Conservation (phyloP, 2,329 filamentous ascomycete genomes). For the Penicillium olsonii region DNA sequence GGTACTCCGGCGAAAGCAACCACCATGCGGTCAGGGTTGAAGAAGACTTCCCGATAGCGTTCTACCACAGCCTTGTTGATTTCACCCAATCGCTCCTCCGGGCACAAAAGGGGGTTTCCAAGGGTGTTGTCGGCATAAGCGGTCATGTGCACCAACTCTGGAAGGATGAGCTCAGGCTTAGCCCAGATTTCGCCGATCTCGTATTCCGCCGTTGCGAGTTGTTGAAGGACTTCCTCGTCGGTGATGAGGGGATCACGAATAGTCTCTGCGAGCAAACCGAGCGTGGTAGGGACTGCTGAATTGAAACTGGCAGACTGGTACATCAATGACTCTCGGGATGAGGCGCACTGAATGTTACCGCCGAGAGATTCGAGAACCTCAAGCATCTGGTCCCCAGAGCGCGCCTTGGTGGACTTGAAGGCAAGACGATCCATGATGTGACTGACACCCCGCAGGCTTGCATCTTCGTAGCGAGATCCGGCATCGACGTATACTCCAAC, state of each 20-base stretch:
- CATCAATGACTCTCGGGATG: constrained; percentile 94
- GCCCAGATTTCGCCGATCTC: constrained; percentile 98
- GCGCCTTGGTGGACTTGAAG: constrained; percentile 80
- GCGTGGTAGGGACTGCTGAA: constrained; percentile 77
- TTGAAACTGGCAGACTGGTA: constrained; percentile 99
- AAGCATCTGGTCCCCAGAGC: constrained; percentile 79
- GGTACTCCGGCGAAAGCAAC: constrained; percentile 92
- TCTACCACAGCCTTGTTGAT: constrained; percentile 75
- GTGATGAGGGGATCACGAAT: constrained; percentile 84
- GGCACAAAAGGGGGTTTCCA: constrained; percentile 89
- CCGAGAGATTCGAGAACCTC: constrained; percentile 85
- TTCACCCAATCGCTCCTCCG: constrained; percentile 72
- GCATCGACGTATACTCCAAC: constrained; percentile 96
- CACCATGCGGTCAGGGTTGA: constrained; percentile 86
- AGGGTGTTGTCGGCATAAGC: constrained; percentile 96
- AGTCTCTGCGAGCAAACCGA: constrained; percentile 86
- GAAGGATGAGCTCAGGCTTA: constrained; percentile 93
- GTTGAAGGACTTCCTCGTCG: constrained; percentile 80
- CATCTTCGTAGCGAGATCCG: constrained; percentile 90
- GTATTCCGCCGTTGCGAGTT: constrained; percentile 88
- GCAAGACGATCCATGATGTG: constrained; percentile 95
- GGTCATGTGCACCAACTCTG: constrained; percentile 91
- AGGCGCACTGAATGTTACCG: constrained; percentile 96
- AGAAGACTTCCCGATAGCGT: constrained; percentile 80
- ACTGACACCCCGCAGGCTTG: constrained; percentile 80